Percentiles rank a stretch among this genome's conserved stretches.
Evolutionary conservation across 768 basidiomycete genomes (phyloP).

Genomic region (Leccinum longicurvipes): DNA sequence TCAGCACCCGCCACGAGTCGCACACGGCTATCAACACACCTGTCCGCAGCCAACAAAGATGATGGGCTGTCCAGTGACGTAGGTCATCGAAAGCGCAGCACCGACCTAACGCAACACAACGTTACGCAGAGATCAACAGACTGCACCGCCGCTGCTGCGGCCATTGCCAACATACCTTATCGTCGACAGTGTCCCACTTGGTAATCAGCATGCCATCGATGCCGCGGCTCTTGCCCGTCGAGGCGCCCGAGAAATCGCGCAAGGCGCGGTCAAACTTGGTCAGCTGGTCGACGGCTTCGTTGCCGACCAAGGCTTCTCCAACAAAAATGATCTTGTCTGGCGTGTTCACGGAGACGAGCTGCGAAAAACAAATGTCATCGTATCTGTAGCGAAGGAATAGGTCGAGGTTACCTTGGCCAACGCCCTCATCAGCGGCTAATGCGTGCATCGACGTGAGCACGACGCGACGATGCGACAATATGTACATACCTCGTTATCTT

Average conservation of each 20-base stretch:
- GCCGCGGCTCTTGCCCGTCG: constrained; percentile 70
- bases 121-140: constrained; percentile 5
- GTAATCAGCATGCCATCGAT: constrained; percentile 99
- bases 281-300: constrained; percentile 97
- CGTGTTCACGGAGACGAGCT: constrained; percentile 90
- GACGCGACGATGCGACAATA: not conserved
- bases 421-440: constrained; percentile 91
- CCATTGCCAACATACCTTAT: constrained; percentile 59
- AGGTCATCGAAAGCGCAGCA: constrained; percentile 98
- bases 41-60: constrained; percentile 98
- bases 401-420: constrained; percentile 76
- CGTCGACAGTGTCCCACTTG: constrained; percentile 98
- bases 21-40: constrained; percentile 43
- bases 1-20: constrained; percentile 9
- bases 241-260: constrained; percentile 83
- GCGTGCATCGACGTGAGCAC: constrained; percentile 4
- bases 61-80: constrained; percentile 97
- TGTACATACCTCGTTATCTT: constrained; percentile 86
- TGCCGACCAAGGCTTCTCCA: constrained; percentile 96
- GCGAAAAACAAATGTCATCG: constrained; percentile 1
- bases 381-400: not conserved
- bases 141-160: not conserved
- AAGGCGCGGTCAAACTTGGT: constrained; percentile 95
- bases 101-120: constrained; percentile 82
- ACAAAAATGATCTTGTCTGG: constrained; percentile 99